phyloP scores from a whole-genome alignment of 768 basidiomycete genomes.

The Suillus paluster region DNA sequence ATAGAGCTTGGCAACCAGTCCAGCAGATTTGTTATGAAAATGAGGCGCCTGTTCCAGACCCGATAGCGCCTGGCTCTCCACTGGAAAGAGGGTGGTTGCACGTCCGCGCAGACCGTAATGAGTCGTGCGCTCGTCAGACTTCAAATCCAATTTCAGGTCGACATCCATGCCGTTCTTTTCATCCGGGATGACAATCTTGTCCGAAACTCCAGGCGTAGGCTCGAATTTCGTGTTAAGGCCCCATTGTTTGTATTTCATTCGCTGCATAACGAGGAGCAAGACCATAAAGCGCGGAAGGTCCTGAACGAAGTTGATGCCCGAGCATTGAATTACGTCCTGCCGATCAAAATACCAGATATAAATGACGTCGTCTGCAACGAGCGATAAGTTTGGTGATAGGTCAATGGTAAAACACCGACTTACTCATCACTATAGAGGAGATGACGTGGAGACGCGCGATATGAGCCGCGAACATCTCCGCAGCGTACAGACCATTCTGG shows the following conservation, averaged over 20 bases:
- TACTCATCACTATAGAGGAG: neutral
- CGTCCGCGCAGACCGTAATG: slow-evolving; percentile 14
- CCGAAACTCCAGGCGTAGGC: neutral
- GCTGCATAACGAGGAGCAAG: slow-evolving; percentile 15
- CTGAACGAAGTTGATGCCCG: slow-evolving; percentile 16
- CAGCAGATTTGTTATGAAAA: neutral
- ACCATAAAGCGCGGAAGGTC: slow-evolving; percentile 17
- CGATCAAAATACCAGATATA: slow-evolving; percentile 9
- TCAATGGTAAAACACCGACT: neutral
- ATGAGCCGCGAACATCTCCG: slow-evolving; percentile 9
- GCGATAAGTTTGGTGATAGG: neutral
- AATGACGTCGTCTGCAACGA: slow-evolving; percentile 1
- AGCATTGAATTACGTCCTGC: slow-evolving; percentile 6
- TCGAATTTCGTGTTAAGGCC: slow-evolving; percentile 9
- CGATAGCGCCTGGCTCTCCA: neutral
- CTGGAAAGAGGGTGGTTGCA: slow-evolving; percentile 14
- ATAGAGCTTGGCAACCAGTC: too few species aligned
- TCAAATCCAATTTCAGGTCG: neutral
- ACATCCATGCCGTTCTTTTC: neutral
- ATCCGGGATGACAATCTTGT: neutral
- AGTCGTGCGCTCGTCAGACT: neutral
- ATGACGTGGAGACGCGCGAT: slow-evolving; percentile 1
- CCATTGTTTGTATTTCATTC: slow-evolving; percentile 14
- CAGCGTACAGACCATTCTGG: slow-evolving; percentile 7
- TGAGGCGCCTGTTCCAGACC: neutral